Evolutionary conservation across 2,329 filamentous ascomycete species (phyloP), one percentile per base, ranked within the genome.

Genomic region (Diaporthe capsici): DNA sequence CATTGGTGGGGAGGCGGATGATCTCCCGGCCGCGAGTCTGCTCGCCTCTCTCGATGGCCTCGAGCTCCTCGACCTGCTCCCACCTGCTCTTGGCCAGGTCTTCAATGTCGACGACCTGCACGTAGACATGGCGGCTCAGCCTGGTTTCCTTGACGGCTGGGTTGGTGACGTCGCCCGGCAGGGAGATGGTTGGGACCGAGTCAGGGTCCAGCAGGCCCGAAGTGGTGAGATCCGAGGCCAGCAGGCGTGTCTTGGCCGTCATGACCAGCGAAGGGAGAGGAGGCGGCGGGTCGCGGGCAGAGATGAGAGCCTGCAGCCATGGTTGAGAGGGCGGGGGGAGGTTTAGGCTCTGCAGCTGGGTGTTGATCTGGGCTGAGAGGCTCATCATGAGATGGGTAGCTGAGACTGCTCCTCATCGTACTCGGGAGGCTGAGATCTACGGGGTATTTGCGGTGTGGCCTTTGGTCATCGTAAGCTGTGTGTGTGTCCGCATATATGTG

Each of bases 41-140:
- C 84, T 96, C 94, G 0, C 94, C 94, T 17, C 94, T 89, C 80
- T 93, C 92, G 60, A 92, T 87, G 58, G 92, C 90, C 83, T 96
- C 94, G 9, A 97, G 91, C 47, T 92, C 92, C 83, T 98, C 95
- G 44, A 98, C 90, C 83, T 98, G 95, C 78, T 95, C 93, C 95
- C 96, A 98, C 71, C 94, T 90, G 79, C 93, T 95, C 71, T 90
- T 89, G 2, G 92, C 90, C 28, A 98, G 89, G 81, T 98, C 96
- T 81, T 98, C 93, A 10, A 98, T 88, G 80, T 97, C 95, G 1
- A 98, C 86, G 0, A 98, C 90, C 83, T 98, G 97, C 1, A 97
- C 93, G 4, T 93, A 87, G 0, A 96, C 87, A 44, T 94, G 90
- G 1, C 88, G 88, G 0, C 85, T 76, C 0, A 98, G 85, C 0